These are phyloP conservation scores for Schizophyllum amplum DNA, from an alignment of 1,284 basidiomycete species.

Conservation along the genomic window DNA sequence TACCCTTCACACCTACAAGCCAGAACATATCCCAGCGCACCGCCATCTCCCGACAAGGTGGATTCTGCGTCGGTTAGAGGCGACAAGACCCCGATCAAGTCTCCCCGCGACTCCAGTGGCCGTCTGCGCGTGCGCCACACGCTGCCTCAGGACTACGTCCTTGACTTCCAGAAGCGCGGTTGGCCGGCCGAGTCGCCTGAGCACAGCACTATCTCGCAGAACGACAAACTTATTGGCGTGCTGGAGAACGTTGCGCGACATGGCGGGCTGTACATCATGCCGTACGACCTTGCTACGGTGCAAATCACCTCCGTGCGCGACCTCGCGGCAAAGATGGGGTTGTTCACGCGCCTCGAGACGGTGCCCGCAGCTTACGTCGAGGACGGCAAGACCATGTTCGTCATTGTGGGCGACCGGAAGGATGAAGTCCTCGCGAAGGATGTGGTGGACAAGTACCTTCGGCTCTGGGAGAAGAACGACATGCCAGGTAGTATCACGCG, in stretches of 20 bases:
- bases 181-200: not conserved
- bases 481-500: not conserved
- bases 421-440: not conserved
- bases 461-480: not conserved
- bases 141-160: not conserved
- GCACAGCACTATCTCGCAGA: not conserved
- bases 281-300: not conserved
- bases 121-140: not conserved
- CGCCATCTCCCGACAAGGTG: not conserved
- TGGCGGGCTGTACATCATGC: not conserved
- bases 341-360: not conserved
- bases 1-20: not conserved
- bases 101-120: not conserved
- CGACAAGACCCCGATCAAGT: not conserved
- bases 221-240: not conserved
- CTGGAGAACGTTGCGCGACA: not conserved
- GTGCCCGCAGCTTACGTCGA: not conserved
- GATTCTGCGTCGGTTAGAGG: not conserved
- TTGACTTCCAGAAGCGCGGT: not conserved
- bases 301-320: not conserved
- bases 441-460: not conserved
- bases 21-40: not conserved
- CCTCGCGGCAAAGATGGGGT: not conserved
- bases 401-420: not conserved
- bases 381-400: not conserved